Conservation (phyloP, 805 yeast genomes). For the Saturnispora zaruensis region DNA sequence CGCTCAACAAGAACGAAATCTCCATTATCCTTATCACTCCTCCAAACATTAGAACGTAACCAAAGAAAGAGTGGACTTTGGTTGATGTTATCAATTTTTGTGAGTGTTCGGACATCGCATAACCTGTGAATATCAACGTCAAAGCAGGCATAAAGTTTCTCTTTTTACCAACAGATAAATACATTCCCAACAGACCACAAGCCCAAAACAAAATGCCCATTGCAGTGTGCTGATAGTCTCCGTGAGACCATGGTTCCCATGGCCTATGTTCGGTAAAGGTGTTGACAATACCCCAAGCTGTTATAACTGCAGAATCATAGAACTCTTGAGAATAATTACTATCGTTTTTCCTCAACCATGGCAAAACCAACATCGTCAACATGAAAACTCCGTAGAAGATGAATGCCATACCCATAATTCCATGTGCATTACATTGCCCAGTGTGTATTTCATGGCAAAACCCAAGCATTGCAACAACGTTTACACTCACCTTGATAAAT, state of each 20-base stretch:
- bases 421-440: slow-evolving; percentile 96
- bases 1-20: slow-evolving; percentile 66
- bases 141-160: slow-evolving; percentile 76
- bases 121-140: slow-evolving; percentile 80
- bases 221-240: slow-evolving; percentile 90
- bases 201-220: slow-evolving; percentile 98
- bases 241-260: slow-evolving; percentile 91
- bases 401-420: slow-evolving; percentile 91
- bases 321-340: slow-evolving; percentile 66
- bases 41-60: slow-evolving; percentile 67
- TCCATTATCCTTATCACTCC: slow-evolving; percentile 73
- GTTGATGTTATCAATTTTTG: slow-evolving; percentile 74
- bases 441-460: slow-evolving; percentile 78
- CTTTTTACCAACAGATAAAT: slow-evolving; percentile 55
- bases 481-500: slow-evolving; percentile 73
- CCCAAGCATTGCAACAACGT: slow-evolving; percentile 77
- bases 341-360: slow-evolving; percentile 58
- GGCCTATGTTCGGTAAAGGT: slow-evolving; percentile 90
- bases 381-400: slow-evolving; percentile 70
- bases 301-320: slow-evolving; percentile 73
- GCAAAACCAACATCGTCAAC: slow-evolving; percentile 56
- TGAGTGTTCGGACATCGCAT: slow-evolving; percentile 86
- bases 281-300: slow-evolving; percentile 85
- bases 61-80: slow-evolving; percentile 82
- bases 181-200: slow-evolving; percentile 82